These are phyloP conservation scores for Scleroderma citrinum DNA, from an alignment of 768 basidiomycete genomes.

Conservation along the genomic window DNA sequence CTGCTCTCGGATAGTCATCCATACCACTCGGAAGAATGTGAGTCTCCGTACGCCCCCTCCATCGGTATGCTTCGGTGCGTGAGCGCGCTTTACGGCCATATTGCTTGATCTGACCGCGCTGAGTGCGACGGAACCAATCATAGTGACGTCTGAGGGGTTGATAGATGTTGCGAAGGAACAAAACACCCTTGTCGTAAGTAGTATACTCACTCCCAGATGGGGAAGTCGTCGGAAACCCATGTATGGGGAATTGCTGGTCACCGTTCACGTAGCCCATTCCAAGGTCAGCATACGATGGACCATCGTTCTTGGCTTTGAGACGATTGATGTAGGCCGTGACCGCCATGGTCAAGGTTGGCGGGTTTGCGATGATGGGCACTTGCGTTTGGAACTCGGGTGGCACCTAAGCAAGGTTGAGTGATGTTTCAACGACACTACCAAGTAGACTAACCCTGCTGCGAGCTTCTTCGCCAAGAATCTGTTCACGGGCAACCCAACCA, in stretches of 20 bases:
- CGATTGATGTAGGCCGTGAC: conserved; percentile 86
- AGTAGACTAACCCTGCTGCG: conserved; percentile 65
- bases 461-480: conserved; percentile 95
- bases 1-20: conserved; percentile 93
- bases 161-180: conserved; percentile 79
- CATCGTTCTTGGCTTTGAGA: conserved; percentile 40
- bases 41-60: conserved; percentile 82
- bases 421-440: neutral
- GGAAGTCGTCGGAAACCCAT: conserved; percentile 10
- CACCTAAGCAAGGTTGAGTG: conserved; percentile 42
- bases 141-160: conserved; percentile 83
- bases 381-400: conserved; percentile 89
- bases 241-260: conserved; percentile 47
- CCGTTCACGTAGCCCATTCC: conserved; percentile 61
- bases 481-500: conserved; percentile 95
- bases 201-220: conserved; percentile 43
- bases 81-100: conserved; percentile 81
- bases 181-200: conserved; percentile 53
- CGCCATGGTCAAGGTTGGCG: conserved; percentile 91
- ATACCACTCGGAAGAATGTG: conserved; percentile 93
- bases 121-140: conserved; percentile 93
- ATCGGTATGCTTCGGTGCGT: conserved; percentile 87
- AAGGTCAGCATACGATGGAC: conserved; percentile 55
- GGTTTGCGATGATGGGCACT: conserved; percentile 91
- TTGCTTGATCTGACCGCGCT: conserved; percentile 89